Base-by-base conservation (phyloP, 148 eudicot genomes). In the Diospyros lotus region DNA sequence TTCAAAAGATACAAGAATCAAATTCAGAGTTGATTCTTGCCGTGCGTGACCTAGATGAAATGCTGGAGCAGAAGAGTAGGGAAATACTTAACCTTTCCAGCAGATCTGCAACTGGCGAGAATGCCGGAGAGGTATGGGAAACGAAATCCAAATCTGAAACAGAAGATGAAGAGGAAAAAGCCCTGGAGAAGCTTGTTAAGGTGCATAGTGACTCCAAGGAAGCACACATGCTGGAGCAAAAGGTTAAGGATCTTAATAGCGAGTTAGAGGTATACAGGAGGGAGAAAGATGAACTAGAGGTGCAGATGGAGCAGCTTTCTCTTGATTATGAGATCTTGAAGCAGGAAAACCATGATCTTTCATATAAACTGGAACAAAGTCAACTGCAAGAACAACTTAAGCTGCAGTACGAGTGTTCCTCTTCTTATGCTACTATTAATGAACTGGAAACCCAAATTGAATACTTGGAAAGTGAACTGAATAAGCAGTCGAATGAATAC, bases 301-400 rank as follows among this genome's bases (percentile, higher is more conserved):
- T 91, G 82, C 93, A 96, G 76, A 81, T 89, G 90, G 98, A 96
- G 88, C 99, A 96, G 87, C 94, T 96, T 75, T 91, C 94, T 40
- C 91, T 96, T 48, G 99, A 96, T 71, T 91, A 96, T 72, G 99
- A 96, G 73, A 93, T 96, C 69, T 64, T 93, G 78, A 96, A 91
- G 88, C 99, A 96, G 83, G 97, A 91, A 86, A 91, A 96, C 80
- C 93, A 93, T 76, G 94, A 88, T 11, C 82, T 83, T 78, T 88
- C 86, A 4, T 78, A 84, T 75, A 88, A 82, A 82, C 74, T 96
- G 75, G 91, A 91, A 78, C 93, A 91, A 81, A 86, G 84, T 76
- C 85, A 89, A 76, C 59, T 86, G 63, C 94, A 87, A 77, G 99
- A 96, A 66, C 97, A 91, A 68, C 85, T 96, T 68, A 93, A 91